Base-by-base conservation (phyloP, 1,284 basidiomycete genomes). In the Pseudozyma thailandica region DNA sequence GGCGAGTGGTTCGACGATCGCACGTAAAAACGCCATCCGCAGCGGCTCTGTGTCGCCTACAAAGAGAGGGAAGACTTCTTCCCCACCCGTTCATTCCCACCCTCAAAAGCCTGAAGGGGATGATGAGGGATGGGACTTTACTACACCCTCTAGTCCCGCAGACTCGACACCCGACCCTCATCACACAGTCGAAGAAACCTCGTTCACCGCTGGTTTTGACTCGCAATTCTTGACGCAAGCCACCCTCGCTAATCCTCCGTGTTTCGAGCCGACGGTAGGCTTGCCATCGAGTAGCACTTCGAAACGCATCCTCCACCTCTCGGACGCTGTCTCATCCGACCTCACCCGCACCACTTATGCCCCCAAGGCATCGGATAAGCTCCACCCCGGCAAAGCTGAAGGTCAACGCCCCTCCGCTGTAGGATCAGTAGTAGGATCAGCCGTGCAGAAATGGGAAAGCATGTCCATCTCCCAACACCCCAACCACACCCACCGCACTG, bases 371-470 rank as follows among this genome's bases (percentile, higher is more conserved):
- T n/a, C n/a, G n/a, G n/a, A n/a, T n/a, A n/a, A n/a, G n/a, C n/a
- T n/a, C n/a, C n/a, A n/a, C n/a, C n/a, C n/a, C n/a, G n/a, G n/a
- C n/a, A n/a, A n/a, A n/a, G n/a, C n/a, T n/a, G n/a, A n/a, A n/a
- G n/a, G n/a, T n/a, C n/a, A 35, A 16, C 33, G 33, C 33, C n/a
- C 33, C 15, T 7, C 15, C 6, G 20, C 20, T 12, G 18, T 21
- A 23, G 57, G 30, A 15, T 66, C 68, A 1, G 43, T 68, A 21
- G 68, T 74, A 8, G 68, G 62, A 16, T 63, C 62, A 8, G 68
- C 68, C 1, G 70, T 74, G 8, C 50, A 64, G 18, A 63, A 56
- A 15, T 74, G 72, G 72, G 72, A 74, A 26, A 71, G 53, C 50
- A 52, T 48, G 49, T 52, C 43, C 39, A 38, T 63, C 35, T 51